Conservation (phyloP, 441 rosid genomes). For the Kokia cookei region DNA sequence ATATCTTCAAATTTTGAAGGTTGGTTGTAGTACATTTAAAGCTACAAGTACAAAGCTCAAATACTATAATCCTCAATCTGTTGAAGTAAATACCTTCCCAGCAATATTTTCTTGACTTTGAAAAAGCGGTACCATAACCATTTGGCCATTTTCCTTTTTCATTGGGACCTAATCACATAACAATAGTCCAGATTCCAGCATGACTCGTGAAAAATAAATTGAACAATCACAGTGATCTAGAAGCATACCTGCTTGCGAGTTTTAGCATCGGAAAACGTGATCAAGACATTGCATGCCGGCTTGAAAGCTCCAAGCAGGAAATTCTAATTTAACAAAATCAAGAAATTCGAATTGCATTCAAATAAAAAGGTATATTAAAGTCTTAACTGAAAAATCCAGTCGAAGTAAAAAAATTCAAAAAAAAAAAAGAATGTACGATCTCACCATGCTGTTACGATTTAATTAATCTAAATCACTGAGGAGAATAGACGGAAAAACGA, state of each 20-base stretch:
- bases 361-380: neutral
- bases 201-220: neutral
- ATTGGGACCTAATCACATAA: constrained; percentile 59
- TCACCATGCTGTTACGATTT: constrained; percentile 3
- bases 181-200: neutral
- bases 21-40: neutral
- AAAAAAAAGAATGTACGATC: neutral
- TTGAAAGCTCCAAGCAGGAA: constrained; percentile 94
- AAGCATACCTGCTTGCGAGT: constrained; percentile 74
- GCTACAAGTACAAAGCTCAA: neutral
- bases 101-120: constrained; percentile 93
- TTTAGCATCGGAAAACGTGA: constrained; percentile 77
- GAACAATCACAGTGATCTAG: neutral
- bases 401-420: neutral
- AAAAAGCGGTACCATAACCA: constrained; percentile 72
- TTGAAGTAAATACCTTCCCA: constrained; percentile 56
- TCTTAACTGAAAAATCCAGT: neutral
- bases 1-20: constrained; percentile 4
- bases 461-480: neutral
- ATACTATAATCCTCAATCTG: neutral
- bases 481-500: neutral
- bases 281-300: constrained; percentile 73
- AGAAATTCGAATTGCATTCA: neutral
- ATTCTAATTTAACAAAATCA: constrained; percentile 39
- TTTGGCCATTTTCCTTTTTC: constrained; percentile 96